Percentiles rank a stretch among this genome's conserved stretches.
phyloP scores from a whole-genome alignment of 257 asterid genomes.

The Coffea canephora region DNA sequence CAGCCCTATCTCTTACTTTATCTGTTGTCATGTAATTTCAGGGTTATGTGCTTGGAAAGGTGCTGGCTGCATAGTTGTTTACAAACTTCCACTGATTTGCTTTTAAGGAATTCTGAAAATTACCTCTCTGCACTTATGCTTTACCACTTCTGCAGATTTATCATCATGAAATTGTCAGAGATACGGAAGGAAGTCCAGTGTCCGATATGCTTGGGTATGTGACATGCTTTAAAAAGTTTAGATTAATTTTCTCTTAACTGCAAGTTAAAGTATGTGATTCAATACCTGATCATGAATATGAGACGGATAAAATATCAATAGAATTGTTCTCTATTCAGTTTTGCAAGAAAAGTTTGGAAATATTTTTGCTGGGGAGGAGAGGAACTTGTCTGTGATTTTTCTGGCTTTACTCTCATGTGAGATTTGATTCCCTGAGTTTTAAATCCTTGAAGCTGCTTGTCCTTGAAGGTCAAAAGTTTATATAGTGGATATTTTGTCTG shows the following conservation, averaged over 20 bases:
- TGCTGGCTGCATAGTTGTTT: neutral
- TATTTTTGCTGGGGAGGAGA: neutral
- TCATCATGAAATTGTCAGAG: conserved; percentile 75
- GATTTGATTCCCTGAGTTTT: neutral
- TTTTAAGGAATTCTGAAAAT: neutral
- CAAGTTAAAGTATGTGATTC: neutral
- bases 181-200: conserved; percentile 98
- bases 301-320: neutral
- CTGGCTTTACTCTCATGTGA: neutral
- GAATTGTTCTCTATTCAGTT: neutral
- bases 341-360: neutral
- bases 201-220: conserved; percentile 91
- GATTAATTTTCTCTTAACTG: neutral
- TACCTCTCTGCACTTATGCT: neutral
- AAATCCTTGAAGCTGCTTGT: neutral
- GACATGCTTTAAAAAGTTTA: neutral
- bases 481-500: neutral
- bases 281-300: neutral
- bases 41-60: neutral
- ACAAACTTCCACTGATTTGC: neutral
- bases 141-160: conserved; percentile 42
- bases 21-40: neutral
- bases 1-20: neutral
- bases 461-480: neutral
- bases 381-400: neutral